Evolutionary conservation across 2,329 filamentous ascomycete species (phyloP), one percentile per base, ranked within the genome.

Genomic region (Claviceps sorghi): DNA sequence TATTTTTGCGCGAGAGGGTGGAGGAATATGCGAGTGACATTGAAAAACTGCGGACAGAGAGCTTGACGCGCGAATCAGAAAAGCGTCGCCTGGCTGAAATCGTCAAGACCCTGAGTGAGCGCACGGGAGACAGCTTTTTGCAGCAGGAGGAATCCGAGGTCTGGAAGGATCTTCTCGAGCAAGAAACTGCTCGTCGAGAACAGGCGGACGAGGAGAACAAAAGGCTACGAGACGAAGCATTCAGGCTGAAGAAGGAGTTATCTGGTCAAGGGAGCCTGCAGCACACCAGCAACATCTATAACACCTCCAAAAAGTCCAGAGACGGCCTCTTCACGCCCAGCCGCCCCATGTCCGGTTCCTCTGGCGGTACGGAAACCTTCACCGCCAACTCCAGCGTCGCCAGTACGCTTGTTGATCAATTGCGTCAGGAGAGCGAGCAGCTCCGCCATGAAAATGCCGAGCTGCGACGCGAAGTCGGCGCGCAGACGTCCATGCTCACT

Each of bases 401-500:
- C 1, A 82, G 76, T 56, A 86, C 80, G 9, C 78, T 89, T 1
- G 77, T 88, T 11, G 86, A 93, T n/a, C 88, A 95, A 55, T 70
- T 88, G 8, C 76, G 78, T 10, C 72, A 75, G 4, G 80, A 84
- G 60, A 77, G 77, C 52, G 84, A 88, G 56, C 84, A 94, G 59
- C 72, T 97, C 30, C 84, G 87, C 50, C 88, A 91, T 63, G 91
- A 97, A 62, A 97, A 96, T 61, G 88, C 88, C 2, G 91, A 96
- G 65, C 69, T 98, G 34, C 82, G 91, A 51, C 85, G 90, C 51
- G 90, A 97, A 66, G 86, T 97, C 32, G 88, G 90, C 55, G 93
- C 93, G 2, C 93, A 98, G 65, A 95, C 90, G 1, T 96, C 90
- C 0, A 97, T 98, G 88, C 77, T 98, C 36, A 96, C 91, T 1